phyloP scores from a whole-genome alignment of 2,329 filamentous ascomycete genomes.

The Boeremia exigua region DNA sequence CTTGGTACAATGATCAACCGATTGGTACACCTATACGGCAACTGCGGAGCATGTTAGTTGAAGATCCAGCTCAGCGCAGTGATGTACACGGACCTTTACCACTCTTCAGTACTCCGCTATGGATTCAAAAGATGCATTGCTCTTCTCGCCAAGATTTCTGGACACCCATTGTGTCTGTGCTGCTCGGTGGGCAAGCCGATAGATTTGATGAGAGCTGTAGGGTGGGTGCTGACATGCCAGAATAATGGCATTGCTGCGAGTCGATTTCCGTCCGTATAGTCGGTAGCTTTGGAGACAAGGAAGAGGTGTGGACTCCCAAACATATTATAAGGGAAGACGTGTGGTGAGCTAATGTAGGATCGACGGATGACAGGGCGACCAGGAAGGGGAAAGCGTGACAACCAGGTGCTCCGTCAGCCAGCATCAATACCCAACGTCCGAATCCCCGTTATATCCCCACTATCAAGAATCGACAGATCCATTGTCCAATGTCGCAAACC shows the following conservation, averaged over 20 bases:
- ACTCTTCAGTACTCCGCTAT: no score
- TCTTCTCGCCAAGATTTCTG: neutral
- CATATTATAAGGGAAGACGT: neutral
- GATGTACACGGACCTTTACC: no score
- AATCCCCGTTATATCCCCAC: neutral
- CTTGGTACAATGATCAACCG: no score
- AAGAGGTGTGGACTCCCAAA: neutral
- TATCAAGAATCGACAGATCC: no score
- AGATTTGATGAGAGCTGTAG: neutral
- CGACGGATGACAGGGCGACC: neutral
- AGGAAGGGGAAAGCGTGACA: conserved; percentile 2
- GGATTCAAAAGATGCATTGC: neutral
- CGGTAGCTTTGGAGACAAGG: neutral
- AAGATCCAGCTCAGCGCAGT: no score
- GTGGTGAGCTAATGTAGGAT: neutral
- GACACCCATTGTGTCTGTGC: neutral
- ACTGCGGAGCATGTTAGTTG: no score
- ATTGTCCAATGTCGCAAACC: no score
- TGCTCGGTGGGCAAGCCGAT: neutral
- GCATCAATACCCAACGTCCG: neutral
- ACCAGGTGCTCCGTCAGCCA: neutral
- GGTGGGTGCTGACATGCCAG: neutral
- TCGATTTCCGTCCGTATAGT: neutral
- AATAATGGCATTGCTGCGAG: neutral
- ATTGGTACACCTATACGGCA: no score